These are phyloP conservation scores for Cicer judaicum DNA, from an alignment of 306 rosid genomes.

Conservation along the genomic window DNA sequence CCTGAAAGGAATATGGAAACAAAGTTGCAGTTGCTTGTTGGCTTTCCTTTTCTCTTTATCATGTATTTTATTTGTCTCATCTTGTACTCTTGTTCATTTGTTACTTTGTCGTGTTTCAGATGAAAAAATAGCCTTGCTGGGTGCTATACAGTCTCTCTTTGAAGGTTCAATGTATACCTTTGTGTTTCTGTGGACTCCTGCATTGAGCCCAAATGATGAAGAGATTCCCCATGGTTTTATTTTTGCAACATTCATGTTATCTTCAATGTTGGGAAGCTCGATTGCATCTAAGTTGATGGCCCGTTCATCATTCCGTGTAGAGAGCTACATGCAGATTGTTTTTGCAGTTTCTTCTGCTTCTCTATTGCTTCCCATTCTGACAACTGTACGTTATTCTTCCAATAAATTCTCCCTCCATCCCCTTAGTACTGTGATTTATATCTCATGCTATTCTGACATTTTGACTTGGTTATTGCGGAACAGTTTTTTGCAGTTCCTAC, in stretches of 20 bases:
- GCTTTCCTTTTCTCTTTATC: slow-evolving; percentile 5
- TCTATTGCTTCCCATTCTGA: slow-evolving; percentile 75
- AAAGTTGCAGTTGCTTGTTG: slow-evolving; percentile 5
- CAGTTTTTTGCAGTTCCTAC: slow-evolving; percentile 79
- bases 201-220: slow-evolving; percentile 89
- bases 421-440: slow-evolving; percentile 28
- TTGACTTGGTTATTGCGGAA: slow-evolving; percentile 49
- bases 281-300: slow-evolving; percentile 82
- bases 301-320: slow-evolving; percentile 67
- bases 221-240: slow-evolving; percentile 93
- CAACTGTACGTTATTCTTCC: slow-evolving; percentile 65
- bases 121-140: slow-evolving; percentile 86
- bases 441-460: slow-evolving; percentile 39
- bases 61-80: slow-evolving; percentile 28
- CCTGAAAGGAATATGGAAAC: slow-evolving; percentile 12
- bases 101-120: slow-evolving; percentile 52
- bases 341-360: slow-evolving; percentile 67
- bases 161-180: slow-evolving; percentile 98
- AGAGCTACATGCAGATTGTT: slow-evolving; percentile 93
- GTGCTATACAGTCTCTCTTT: slow-evolving; percentile 91
- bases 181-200: slow-evolving; percentile 97
- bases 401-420: background rate
- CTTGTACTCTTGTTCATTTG: slow-evolving; percentile 16
- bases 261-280: slow-evolving; percentile 99
- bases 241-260: slow-evolving; percentile 93